phyloP scores from a whole-genome alignment of 257 asterid species.

The Fraxinus cuspidata region DNA sequence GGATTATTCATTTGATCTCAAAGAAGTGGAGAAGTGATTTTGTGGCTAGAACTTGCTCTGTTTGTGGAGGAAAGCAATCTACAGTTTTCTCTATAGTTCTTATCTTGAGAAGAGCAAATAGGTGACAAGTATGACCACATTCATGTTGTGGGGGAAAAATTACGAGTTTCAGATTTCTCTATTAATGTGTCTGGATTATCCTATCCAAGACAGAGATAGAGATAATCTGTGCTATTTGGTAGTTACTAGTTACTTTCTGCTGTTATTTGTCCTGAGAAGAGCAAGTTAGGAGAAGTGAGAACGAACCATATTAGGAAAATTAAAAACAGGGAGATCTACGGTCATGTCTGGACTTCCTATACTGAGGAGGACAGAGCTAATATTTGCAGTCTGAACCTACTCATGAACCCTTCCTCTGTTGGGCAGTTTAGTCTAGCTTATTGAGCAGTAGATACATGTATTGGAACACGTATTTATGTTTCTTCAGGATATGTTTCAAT shows the following conservation, averaged over 20 bases:
- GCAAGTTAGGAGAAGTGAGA: background rate
- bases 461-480: background rate
- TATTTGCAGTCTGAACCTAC: background rate
- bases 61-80: background rate
- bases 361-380: background rate
- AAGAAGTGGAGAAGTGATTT: background rate
- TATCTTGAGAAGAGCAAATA: background rate
- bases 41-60: background rate
- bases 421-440: background rate
- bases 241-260: background rate
- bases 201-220: background rate
- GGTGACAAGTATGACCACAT: background rate
- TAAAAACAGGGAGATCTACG: background rate
- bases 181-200: background rate
- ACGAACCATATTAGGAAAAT: background rate
- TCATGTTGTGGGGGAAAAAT: background rate
- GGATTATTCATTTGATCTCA: background rate
- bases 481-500: background rate
- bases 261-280: background rate
- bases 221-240: background rate
- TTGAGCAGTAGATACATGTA: background rate
- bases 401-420: background rate
- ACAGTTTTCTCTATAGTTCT: background rate
- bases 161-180: background rate
- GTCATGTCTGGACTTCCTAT: background rate